Evolutionary conservation across 2,329 filamentous ascomycete genomes (phyloP), one percentile per base, ranked within the genome.

Genomic region (Ambrosiella xylebori): DNA sequence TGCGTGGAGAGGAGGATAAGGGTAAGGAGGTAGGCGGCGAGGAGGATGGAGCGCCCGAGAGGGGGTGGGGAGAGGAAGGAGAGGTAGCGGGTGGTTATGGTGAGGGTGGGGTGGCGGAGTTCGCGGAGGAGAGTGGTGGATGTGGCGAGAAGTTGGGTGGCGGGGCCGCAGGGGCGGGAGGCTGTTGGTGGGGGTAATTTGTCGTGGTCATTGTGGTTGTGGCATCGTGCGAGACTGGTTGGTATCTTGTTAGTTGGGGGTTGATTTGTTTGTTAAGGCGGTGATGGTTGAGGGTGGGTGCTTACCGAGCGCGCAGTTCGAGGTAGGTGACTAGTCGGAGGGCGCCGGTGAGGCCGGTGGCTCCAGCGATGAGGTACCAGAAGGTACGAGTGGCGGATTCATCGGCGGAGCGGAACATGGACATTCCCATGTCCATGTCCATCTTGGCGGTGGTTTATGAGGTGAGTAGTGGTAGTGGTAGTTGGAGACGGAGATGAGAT

Each of bases 51-150:
- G 19, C 76, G 76, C n/a, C 80, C 80, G 44, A 78, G 67, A 0
- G 80, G 73, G 19, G 78, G 79, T 11, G 80, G 80, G 1, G 78
- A 78, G 57, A 78, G 67, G 78, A 79, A 82, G 13, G 73, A 71
- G 2, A 81, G 62, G 58, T 71, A 70, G 41, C 68, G 70, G 37
- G 71, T 60, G 2, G 74, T 68, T 45, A 81, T 64, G 62, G 75
- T 75, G 58, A 76, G 64, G 7, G 80, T 79, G 0, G 78, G 79
- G 61, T 79, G 78, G 64, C 74, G 71, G 49, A 73, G 66, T 65
- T 84, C 80, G 63, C 80, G 77, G 3, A 71, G 62, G 45, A 82
- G 65, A 13, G 80, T 79, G 0, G 79, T 82, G 47, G 73, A 66
- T 1, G 80, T 83, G 4, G 80, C 80, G 76, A 78, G 82, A 54